phyloP scores from a whole-genome alignment of 2,329 filamentous ascomycete genomes.

The Stagonosporopsis cucurbitacearum region DNA sequence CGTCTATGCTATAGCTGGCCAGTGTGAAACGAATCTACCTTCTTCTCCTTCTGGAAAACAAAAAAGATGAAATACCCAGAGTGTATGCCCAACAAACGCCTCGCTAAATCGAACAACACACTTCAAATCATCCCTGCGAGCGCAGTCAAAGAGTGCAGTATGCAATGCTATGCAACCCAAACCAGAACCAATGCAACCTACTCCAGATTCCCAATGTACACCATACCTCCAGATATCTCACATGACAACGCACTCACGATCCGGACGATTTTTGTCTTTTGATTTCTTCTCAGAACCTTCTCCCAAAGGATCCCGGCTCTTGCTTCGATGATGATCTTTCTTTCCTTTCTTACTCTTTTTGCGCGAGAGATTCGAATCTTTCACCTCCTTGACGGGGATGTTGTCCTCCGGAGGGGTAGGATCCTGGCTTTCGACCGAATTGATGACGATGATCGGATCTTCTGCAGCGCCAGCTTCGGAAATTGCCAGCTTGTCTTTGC shows the following conservation, averaged over 20 bases:
- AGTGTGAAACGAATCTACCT: background rate
- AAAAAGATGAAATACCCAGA: background rate
- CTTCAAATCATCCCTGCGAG: background rate
- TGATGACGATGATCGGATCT: conserved; percentile 40
- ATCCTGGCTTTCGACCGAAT: conserved; percentile 22
- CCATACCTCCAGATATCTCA: conserved; percentile 29
- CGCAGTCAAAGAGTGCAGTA: conserved; percentile 3
- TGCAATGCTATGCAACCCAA: conserved; percentile 11
- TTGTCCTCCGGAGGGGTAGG: conserved; percentile 8
- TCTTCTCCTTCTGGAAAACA: background rate
- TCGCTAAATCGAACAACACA: conserved; percentile 27
- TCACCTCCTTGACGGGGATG: conserved; percentile 33
- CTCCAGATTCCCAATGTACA: background rate
- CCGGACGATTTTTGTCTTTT: conserved; percentile 45
- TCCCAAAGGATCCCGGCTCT: conserved; percentile 49
- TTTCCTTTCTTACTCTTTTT: conserved; percentile 44
- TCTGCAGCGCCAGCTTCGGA: conserved; percentile 28
- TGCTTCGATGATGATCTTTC: conserved; percentile 45
- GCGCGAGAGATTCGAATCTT: conserved; percentile 28
- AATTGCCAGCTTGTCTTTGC: conserved; percentile 49
- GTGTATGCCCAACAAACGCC: conserved; percentile 28
- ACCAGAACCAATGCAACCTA: background rate
- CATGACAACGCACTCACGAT: conserved; percentile 55
- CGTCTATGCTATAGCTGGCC: conserved; percentile 26
- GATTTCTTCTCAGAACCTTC: conserved; percentile 37